Conservation (phyloP, 2,329 filamentous ascomycete genomes). For the Herpomyces periplanetae region DNA sequence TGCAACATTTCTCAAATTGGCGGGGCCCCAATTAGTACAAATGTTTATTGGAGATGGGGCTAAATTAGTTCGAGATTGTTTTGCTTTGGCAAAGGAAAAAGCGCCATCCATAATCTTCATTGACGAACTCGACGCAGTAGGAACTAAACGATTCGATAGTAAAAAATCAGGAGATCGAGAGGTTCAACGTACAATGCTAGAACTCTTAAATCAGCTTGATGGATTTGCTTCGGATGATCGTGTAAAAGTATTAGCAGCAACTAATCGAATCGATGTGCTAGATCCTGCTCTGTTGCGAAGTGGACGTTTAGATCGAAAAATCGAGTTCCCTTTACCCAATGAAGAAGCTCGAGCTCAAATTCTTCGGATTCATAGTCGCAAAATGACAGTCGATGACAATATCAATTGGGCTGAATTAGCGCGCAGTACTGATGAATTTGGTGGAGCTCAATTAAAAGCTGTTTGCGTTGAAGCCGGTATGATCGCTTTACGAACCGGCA, state of each 20-base stretch:
- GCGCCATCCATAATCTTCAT: slow-evolving; percentile 98
- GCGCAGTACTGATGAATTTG: slow-evolving; percentile 88
- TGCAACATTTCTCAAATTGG: slow-evolving; percentile 90
- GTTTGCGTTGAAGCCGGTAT: slow-evolving; percentile 96
- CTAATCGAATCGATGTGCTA: slow-evolving; percentile 70
- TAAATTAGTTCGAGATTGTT: slow-evolving; percentile 86
- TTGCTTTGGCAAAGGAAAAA: slow-evolving; percentile 91
- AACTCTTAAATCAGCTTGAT: slow-evolving; percentile 88
- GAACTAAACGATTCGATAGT: slow-evolving; percentile 91
- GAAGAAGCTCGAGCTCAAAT: slow-evolving; percentile 93
- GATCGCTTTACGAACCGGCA: slow-evolving; percentile 76
- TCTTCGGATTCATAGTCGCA: slow-evolving; percentile 77
- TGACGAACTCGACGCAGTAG: slow-evolving; percentile 88
- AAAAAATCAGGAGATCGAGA: slow-evolving; percentile 93
- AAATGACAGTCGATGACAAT: slow-evolving; percentile 75
- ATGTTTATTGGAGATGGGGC: slow-evolving; percentile 99
- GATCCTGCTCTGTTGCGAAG: slow-evolving; percentile 69
- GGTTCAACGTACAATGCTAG: slow-evolving; percentile 93
- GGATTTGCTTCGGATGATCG: slow-evolving; percentile 87
- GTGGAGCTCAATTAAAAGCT: slow-evolving; percentile 83
- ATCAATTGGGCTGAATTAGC: slow-evolving; percentile 92
- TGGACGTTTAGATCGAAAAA: slow-evolving; percentile 74
- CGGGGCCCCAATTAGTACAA: slow-evolving; percentile 82
- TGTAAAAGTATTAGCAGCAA: slow-evolving; percentile 80
- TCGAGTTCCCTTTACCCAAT: slow-evolving; percentile 89